Base-by-base conservation (phyloP, 192 early-diverging fungal species). In the Coemansia sp. region DNA sequence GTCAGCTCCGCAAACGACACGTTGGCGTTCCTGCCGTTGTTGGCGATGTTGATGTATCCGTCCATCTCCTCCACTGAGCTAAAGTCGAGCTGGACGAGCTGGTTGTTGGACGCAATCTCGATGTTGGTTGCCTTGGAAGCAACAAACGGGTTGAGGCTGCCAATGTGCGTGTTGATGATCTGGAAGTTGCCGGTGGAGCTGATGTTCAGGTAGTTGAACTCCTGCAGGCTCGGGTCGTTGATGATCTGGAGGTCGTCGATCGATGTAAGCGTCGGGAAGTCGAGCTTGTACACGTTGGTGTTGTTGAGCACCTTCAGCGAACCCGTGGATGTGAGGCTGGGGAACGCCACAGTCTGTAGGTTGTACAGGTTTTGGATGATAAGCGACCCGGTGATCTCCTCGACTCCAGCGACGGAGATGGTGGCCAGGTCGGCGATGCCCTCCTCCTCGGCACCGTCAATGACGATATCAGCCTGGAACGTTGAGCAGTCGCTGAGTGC, bases 71-170 rank as follows among this genome's bases (percentile, higher is more conserved):
- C 72, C 42, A 87, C 70, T 5, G 63, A 54, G 43, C 68, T 75
- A 71, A 87, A 83, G 61, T 83, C 79, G 43, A 87, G 83, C n/a
- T 36, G 22, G 25, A 41, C 71, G 15, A 87, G 75, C 67, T 82
- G 76, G 42, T 66, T 77, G 83, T 87, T 87, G 63, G 82, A 84
- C 61, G 81, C 75, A n/a, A 85, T 61, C 49, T 84, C 86, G 22
- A 87, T 64, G 62, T 85, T 84, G 22, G 38, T 62, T 0, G 72
- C 73, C 42, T 74, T 74, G 23, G 62, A 65, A 0, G 76, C 72
- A 52, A 52, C 56, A 57, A 77, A 77, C 64, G 68, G 71, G 9
- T 76, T 76, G 32, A 85, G 65, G 9, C 20, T 46, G 22, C 64
- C 60, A 29, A 85, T 63, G 66, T 82, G 81, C 17, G 79, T 83